phyloP scores from a whole-genome alignment of 1,139 yeast species.

The Yamadazyma buinensis region DNA sequence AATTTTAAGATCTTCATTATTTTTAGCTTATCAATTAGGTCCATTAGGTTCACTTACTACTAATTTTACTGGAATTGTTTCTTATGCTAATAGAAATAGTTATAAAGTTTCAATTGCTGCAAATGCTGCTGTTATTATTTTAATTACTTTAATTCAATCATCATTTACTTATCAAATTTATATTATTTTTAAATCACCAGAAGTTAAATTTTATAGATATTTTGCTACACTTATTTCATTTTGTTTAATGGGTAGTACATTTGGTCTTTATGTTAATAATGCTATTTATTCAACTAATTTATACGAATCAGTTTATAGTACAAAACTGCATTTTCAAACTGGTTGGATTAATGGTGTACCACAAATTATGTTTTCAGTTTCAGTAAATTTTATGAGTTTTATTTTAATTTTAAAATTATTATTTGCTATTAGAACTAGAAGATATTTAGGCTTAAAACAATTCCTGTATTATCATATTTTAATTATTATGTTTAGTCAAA shows the following conservation, averaged over 20 bases:
- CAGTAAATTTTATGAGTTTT: slow-evolving; percentile 60
- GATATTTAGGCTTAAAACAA: slow-evolving; percentile 73
- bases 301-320: slow-evolving; percentile 5
- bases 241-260: slow-evolving; percentile 33
- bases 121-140: slow-evolving; percentile 54
- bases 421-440: slow-evolving; percentile 66
- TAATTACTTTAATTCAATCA: slow-evolving; percentile 56
- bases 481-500: slow-evolving; percentile 77
- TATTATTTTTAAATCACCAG: slow-evolving; percentile 61
- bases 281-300: slow-evolving; percentile 15
- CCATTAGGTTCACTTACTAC: slow-evolving; percentile 49
- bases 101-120: slow-evolving; percentile 50
- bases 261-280: slow-evolving; percentile 50
- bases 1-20: slow-evolving; percentile 58
- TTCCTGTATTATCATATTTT: slow-evolving; percentile 80
- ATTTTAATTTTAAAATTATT: slow-evolving; percentile 59
- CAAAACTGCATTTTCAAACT: slow-evolving; percentile 6
- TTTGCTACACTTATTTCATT: slow-evolving; percentile 37
- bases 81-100: slow-evolving; percentile 18
- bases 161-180: slow-evolving; percentile 70
- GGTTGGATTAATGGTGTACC: slow-evolving; percentile 46
- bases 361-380: slow-evolving; percentile 60
- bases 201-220: slow-evolving; percentile 34
- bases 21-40: slow-evolving; percentile 49
- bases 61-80: slow-evolving; percentile 45